phyloP scores from a whole-genome alignment of 1,284 basidiomycete genomes.

The Moniliella sp. region DNA sequence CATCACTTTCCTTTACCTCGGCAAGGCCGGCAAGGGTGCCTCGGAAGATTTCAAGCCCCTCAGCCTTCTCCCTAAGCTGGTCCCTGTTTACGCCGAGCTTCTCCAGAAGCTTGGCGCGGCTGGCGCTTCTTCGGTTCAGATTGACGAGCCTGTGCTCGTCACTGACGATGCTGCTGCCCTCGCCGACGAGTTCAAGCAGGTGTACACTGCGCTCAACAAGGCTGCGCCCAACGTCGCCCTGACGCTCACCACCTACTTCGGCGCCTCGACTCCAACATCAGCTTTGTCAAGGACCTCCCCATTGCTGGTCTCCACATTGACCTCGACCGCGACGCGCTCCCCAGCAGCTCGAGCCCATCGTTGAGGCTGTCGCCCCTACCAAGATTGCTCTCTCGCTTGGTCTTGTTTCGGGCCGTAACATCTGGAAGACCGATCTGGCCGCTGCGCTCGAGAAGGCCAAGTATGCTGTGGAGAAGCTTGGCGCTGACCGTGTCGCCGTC shows the following conservation, averaged over 20 bases:
- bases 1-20: conserved; percentile 79
- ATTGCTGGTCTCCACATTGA: conserved; percentile 88
- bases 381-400: conserved; percentile 71
- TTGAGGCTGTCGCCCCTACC: conserved; percentile 46
- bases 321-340: conserved; percentile 69
- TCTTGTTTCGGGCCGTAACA: conserved; percentile 91
- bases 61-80: conserved; percentile 65
- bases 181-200: conserved; percentile 57
- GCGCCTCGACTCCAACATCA: conserved; percentile 82
- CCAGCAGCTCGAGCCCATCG: conserved; percentile 61
- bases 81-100: conserved; percentile 78
- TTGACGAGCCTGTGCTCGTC: conserved; percentile 91
- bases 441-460: conserved; percentile 62
- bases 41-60: conserved; percentile 66
- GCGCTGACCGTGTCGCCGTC: conserved; percentile 52
- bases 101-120: conserved; percentile 73
- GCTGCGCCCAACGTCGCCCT: no score
- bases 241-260: conserved; percentile 75
- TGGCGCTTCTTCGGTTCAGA: conserved; percentile 79
- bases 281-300: conserved; percentile 75
- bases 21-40: conserved; percentile 73
- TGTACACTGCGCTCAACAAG: conserved; percentile 61
- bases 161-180: conserved; percentile 62
- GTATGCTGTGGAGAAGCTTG: conserved; percentile 43
- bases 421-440: conserved; percentile 94